These are phyloP conservation scores for Achaetomiella virescens DNA, from an alignment of 495 filamentous ascomycete genomes.

Conservation along the genomic window DNA sequence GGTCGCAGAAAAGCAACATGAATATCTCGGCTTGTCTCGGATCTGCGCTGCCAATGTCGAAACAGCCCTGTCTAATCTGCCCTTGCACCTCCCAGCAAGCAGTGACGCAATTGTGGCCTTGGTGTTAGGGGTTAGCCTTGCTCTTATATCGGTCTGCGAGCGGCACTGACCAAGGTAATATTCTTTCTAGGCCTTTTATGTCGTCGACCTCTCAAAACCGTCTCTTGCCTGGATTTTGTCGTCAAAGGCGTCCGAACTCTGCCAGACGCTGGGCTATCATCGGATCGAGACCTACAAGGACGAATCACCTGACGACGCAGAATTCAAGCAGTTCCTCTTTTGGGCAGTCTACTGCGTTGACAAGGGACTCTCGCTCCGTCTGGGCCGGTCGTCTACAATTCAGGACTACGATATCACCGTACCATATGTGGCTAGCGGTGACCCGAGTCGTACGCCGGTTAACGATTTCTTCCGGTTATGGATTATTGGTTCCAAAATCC, in stretches of 20 bases:
- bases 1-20: slow-evolving; percentile 37
- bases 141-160: not conserved
- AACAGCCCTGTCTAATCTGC: slow-evolving; percentile 50
- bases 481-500: no score
- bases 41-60: slow-evolving; percentile 55
- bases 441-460: no score
- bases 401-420: slow-evolving; percentile 62
- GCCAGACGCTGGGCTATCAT: slow-evolving; percentile 60
- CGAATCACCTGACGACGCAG: no score
- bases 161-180: no score
- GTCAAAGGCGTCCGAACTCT: slow-evolving; percentile 52
- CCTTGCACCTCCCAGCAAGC: slow-evolving; percentile 48
- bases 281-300: slow-evolving; percentile 35
- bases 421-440: slow-evolving; percentile 26
- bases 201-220: slow-evolving; percentile 57
- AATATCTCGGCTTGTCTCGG: no score
- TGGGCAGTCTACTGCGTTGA: slow-evolving; percentile 60
- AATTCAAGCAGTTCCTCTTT: slow-evolving; percentile 46
- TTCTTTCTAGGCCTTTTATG: slow-evolving; percentile 37
- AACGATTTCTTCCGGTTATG: no score
- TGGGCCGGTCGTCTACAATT: slow-evolving; percentile 55
- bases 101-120: slow-evolving; percentile 57
- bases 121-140: slow-evolving; percentile 44
- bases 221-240: slow-evolving; percentile 57
- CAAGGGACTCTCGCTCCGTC: slow-evolving; percentile 55